These are phyloP conservation scores for Tetracladium setigerum DNA, from an alignment of 495 filamentous ascomycete species.

Conservation along the genomic window DNA sequence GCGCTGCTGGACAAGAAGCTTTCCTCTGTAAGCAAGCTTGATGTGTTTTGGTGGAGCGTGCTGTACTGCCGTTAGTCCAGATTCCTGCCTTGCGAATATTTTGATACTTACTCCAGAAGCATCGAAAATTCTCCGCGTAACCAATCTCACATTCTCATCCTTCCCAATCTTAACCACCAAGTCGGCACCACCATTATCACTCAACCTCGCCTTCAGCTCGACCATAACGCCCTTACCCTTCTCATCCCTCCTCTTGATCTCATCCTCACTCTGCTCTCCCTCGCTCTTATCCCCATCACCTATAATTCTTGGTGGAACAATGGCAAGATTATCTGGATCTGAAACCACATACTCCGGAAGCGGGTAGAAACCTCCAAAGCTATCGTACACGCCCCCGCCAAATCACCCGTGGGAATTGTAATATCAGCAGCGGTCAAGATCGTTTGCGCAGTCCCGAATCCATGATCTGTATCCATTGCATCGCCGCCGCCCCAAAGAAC, in stretches of 20 bases:
- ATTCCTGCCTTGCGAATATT: neutral
- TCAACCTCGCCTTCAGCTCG: constrained; percentile 51
- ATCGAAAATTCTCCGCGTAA: constrained; percentile 56
- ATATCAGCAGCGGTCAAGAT: constrained; percentile 71
- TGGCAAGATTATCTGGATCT: constrained; percentile 63
- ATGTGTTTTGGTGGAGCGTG: constrained; percentile 43
- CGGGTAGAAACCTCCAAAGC: constrained; percentile 65
- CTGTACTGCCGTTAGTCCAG: constrained; percentile 32
- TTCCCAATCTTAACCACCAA: constrained; percentile 52
- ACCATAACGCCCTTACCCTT: constrained; percentile 53
- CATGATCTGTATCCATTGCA: constrained; percentile 19
- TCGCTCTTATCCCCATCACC: constrained; percentile 29
- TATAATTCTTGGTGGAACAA: constrained; percentile 23
- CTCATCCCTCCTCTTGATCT: constrained; percentile 48
- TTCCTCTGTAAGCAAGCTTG: constrained; percentile 71
- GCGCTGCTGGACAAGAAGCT: constrained; percentile 60
- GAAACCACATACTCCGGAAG: constrained; percentile 69
- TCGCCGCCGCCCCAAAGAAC: constrained; percentile 49
- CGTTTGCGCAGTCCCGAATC: constrained; percentile 66
- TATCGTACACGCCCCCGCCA: constrained; percentile 74
- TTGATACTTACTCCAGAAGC: constrained; percentile 51
- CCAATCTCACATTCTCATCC: constrained; percentile 51
- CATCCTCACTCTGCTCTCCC: constrained; percentile 4
- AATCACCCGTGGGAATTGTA: constrained; percentile 68
- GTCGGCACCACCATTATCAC: constrained; percentile 53